Percentiles rank a stretch among this genome's conserved stretches.
Evolutionary conservation across 2,329 filamentous ascomycete genomes (phyloP).

Genomic region (Diaporthe capsici): DNA sequence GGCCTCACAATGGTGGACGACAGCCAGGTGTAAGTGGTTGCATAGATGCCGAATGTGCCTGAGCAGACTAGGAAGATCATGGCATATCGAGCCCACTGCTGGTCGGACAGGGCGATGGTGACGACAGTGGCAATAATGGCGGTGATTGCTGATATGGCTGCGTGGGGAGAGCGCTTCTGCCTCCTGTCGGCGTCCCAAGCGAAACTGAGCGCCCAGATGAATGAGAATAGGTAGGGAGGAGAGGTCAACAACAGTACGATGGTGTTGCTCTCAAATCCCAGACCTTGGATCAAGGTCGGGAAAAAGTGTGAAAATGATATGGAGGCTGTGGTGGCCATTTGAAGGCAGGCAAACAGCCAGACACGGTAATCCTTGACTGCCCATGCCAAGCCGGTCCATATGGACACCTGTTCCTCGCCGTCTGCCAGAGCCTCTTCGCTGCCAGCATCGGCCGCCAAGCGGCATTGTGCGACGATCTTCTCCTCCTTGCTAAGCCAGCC

Average conservation of each 20-base stretch:
- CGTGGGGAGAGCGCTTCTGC: slow-evolving; percentile 8
- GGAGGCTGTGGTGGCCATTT: slow-evolving; percentile 55
- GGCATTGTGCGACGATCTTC: slow-evolving; percentile 8
- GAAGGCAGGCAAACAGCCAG: slow-evolving; percentile 53
- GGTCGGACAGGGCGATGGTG: background rate
- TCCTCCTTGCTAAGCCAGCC: background rate
- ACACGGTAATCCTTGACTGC: slow-evolving; percentile 54
- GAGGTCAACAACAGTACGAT: slow-evolving; percentile 61
- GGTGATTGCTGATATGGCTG: background rate
- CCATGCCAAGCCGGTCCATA: slow-evolving; percentile 46
- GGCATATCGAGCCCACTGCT: slow-evolving; percentile 7
- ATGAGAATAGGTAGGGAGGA: slow-evolving; percentile 58
- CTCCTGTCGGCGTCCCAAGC: slow-evolving; percentile 19
- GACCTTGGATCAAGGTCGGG: slow-evolving; percentile 50
- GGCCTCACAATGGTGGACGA: slow-evolving; percentile 27
- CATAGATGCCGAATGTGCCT: slow-evolving; percentile 17
- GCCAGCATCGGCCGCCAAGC: background rate
- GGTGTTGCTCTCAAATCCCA: slow-evolving; percentile 51
- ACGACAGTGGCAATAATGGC: background rate
- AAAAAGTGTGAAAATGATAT: slow-evolving; percentile 51
- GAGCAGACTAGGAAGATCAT: slow-evolving; percentile 10
- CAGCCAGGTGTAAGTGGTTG: slow-evolving; percentile 21
- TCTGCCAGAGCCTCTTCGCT: slow-evolving; percentile 47
- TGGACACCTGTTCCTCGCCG: slow-evolving; percentile 51
- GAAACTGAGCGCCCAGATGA: slow-evolving; percentile 18